Percentiles rank a stretch among this genome's conserved stretches.
Evolutionary conservation across 1,284 basidiomycete species (phyloP).

Genomic region (Fistulinella cinereoalba): DNA sequence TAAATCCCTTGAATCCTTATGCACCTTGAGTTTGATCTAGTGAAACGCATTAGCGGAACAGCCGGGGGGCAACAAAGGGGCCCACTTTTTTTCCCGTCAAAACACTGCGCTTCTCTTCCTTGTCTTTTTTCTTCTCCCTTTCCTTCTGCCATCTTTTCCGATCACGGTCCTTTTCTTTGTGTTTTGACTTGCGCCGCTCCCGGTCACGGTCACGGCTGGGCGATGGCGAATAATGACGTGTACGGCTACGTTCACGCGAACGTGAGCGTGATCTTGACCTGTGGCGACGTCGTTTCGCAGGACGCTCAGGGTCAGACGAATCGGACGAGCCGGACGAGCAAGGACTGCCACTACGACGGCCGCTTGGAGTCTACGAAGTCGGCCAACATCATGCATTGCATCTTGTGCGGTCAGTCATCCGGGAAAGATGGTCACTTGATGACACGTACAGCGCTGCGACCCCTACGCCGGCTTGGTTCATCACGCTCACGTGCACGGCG

Average conservation of each 20-base stretch:
- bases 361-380: constrained; percentile 21
- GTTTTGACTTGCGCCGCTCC: constrained; percentile 20
- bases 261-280: constrained; percentile 19
- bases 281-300: constrained; percentile 9
- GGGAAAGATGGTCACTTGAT: neutral
- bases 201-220: constrained; percentile 23
- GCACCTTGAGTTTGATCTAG: constrained; percentile 60
- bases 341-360: constrained; percentile 16
- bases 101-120: constrained; percentile 44
- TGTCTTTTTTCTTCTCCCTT: constrained; percentile 2
- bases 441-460: constrained; percentile 32
- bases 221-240: constrained; percentile 16
- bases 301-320: constrained; percentile 13
- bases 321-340: constrained; percentile 8
- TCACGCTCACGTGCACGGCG: neutral
- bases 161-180: constrained; percentile 25
- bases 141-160: constrained; percentile 35
- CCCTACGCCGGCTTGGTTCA: constrained; percentile 10
- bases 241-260: constrained; percentile 14
- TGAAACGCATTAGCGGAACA: neutral
- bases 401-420: constrained; percentile 27
- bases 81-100: constrained; percentile 56
- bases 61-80: neutral
- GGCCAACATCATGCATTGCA: constrained; percentile 8
- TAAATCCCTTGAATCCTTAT: neutral